Evolutionary conservation across 805 yeast genomes (phyloP), one percentile per base, ranked within the genome.

Genomic region (Sugiyamaella qingdaonensis): DNA sequence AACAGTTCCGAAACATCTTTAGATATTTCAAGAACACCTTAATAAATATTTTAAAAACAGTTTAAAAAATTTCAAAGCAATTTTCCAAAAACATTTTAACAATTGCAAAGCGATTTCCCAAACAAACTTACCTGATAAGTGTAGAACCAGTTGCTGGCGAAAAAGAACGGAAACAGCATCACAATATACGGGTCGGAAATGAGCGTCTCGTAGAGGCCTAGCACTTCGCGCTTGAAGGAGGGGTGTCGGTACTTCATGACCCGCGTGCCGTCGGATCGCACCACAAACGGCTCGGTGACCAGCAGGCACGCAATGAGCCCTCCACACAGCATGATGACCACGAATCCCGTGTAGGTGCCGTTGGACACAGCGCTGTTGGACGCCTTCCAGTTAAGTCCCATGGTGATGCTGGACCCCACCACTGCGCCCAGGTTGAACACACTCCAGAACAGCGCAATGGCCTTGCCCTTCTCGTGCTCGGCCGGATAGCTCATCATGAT

Each of bases 361-460:
- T 75, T 78, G 32, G 60, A 11, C 63, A 57, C 57, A n/a, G 57
- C 57, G 14, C 54, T 42, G 7, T 49, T 46, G 31, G 46, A 48
- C 10, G 50, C 67, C 49, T 76, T 64, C 58, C 78, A 61, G 59
- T 76, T 78, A 56, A 75, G 70, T 32, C 73, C 79, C 64, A 79
- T 73, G 14, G 83, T 80, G 58, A 79, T 75, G 47, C 76, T 67
- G 10, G 77, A 71, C 41, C 84, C 84, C 54, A 79, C 73, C 47
- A 78, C 82, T 11, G 79, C 82, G 64, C 84, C 84, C 58, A 78
- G 68, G 65, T 78, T 77, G 69, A 79, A 77, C 51, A 79, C 74
- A 52, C 77, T 70, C 84, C 84, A 79, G 59, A 78, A 78, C 18
- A 75, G 64, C 73, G 77, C 76, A 52, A 79, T 72, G 39, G 76